A percentile compares a stretch with the other conserved stretches of the same genome.
phyloP scores from a whole-genome alignment of 495 filamentous ascomycete genomes.

The Rusavskia elegans region DNA sequence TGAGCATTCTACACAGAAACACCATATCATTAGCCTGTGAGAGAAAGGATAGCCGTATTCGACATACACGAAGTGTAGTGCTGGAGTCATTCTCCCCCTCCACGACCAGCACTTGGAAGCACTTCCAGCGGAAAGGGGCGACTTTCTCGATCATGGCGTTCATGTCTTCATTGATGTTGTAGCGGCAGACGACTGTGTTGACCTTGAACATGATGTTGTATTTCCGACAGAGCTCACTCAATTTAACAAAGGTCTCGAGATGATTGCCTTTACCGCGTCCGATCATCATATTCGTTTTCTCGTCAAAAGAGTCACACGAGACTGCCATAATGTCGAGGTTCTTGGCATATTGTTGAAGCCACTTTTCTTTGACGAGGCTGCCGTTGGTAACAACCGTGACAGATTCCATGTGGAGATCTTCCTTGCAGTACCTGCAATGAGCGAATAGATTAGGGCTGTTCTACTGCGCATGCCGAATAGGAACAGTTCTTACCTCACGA shows the following conservation, averaged over 20 bases:
- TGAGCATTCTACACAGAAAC: slow-evolving; percentile 17
- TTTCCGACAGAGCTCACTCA: slow-evolving; percentile 28
- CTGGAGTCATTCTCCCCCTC: slow-evolving; percentile 36
- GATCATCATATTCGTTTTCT: slow-evolving; percentile 34
- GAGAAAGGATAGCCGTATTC: not conserved
- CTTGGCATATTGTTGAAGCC: slow-evolving; percentile 22
- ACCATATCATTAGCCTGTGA: not conserved
- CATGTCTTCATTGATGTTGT: slow-evolving; percentile 42
- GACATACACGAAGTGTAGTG: slow-evolving; percentile 18
- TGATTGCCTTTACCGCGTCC: slow-evolving; percentile 33
- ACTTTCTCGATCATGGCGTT: slow-evolving; percentile 23
- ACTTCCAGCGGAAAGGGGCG: slow-evolving; percentile 41
- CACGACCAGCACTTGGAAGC: slow-evolving; percentile 40
- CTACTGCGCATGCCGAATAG: not conserved
- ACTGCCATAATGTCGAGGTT: slow-evolving; percentile 39
- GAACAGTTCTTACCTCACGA: slow-evolving; percentile 15
- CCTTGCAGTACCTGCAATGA: slow-evolving; percentile 27
- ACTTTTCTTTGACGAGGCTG: slow-evolving; percentile 28
- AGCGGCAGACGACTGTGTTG: slow-evolving; percentile 37
- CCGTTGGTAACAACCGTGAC: slow-evolving; percentile 41
- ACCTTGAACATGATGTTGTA: slow-evolving; percentile 40
- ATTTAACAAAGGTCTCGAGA: slow-evolving; percentile 23
- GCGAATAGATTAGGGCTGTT: too few relatives aligned
- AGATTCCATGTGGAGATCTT: slow-evolving; percentile 30
- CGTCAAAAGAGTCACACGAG: slow-evolving; percentile 41